Percentiles rank a stretch among this genome's conserved stretches.
These are phyloP conservation scores for Kodamaea neixiangensis DNA, from an alignment of 805 yeast genomes.

Conservation along the genomic window DNA sequence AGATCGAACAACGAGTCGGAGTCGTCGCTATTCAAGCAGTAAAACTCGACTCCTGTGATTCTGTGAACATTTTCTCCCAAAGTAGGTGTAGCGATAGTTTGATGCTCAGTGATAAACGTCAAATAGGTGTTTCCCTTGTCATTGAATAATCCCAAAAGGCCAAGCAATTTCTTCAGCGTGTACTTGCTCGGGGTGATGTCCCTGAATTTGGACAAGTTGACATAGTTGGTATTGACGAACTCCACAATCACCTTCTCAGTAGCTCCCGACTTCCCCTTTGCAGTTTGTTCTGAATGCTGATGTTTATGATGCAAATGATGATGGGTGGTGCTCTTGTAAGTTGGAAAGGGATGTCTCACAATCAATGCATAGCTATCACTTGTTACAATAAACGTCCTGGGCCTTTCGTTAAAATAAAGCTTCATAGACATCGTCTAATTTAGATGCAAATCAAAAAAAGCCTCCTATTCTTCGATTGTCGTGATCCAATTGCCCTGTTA, in stretches of 20 bases:
- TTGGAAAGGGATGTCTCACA: constrained; percentile 50
- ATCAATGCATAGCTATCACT: constrained; percentile 60
- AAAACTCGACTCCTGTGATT: constrained; percentile 63
- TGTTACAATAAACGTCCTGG: constrained; percentile 69
- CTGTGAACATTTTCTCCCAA: constrained; percentile 53
- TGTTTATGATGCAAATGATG: constrained; percentile 24
- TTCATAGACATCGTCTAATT: constrained; percentile 44
- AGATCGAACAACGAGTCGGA: constrained; percentile 44
- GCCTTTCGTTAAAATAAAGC: constrained; percentile 60
- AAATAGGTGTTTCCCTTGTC: constrained; percentile 56
- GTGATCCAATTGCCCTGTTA: not conserved
- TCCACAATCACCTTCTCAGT: constrained; percentile 48
- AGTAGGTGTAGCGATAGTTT: constrained; percentile 61
- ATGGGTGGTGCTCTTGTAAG: constrained; percentile 20
- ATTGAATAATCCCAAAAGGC: constrained; percentile 62
- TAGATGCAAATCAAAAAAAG: not conserved
- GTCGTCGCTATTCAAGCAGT: constrained; percentile 58
- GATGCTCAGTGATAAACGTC: constrained; percentile 56
- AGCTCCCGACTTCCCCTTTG: constrained; percentile 20
- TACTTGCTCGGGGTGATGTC: constrained; percentile 41
- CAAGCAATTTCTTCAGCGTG: constrained; percentile 39
- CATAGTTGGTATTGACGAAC: constrained; percentile 45
- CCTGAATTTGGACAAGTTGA: constrained; percentile 41
- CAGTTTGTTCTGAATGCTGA: constrained; percentile 23
- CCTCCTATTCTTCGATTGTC: not conserved